Percentiles rank a stretch among this genome's conserved stretches.
phyloP scores from a whole-genome alignment of 257 asterid genomes.

The Avicennia marina region DNA sequence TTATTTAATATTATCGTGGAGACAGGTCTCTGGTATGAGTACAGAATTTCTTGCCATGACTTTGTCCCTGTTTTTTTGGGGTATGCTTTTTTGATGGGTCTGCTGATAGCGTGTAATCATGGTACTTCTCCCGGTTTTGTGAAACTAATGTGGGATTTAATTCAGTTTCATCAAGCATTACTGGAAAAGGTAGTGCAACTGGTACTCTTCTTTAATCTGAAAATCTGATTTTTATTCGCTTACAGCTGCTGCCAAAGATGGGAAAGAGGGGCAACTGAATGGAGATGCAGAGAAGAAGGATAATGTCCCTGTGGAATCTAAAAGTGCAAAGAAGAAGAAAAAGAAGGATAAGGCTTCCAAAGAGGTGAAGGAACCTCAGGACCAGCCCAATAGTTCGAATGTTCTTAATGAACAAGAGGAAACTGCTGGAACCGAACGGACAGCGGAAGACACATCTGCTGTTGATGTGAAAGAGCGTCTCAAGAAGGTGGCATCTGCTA shows the following conservation, averaged over 20 bases:
- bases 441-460: slow-evolving; percentile 47
- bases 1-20: background rate
- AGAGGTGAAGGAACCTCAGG: slow-evolving; percentile 60
- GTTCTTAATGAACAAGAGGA: slow-evolving; percentile 43
- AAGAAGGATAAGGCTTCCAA: slow-evolving; percentile 76
- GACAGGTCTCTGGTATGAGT: too few relatives aligned
- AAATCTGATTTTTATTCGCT: background rate
- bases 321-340: slow-evolving; percentile 84
- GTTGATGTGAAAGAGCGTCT: slow-evolving; percentile 69
- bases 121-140: too few relatives aligned
- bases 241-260: slow-evolving; percentile 36
- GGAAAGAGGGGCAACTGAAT: slow-evolving; percentile 38
- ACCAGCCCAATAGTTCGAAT: slow-evolving; percentile 37
- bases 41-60: too few relatives aligned
- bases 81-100: too few relatives aligned
- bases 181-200: background rate
- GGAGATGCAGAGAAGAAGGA: slow-evolving; percentile 58
- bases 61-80: background rate
- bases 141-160: too few relatives aligned
- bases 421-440: slow-evolving; percentile 30
- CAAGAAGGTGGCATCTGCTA: slow-evolving; percentile 66
- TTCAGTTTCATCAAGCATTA: too few relatives aligned
- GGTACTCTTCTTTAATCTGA: slow-evolving; percentile 1
- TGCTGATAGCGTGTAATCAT: too few relatives aligned
- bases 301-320: slow-evolving; percentile 61